Conservation (phyloP, 2,329 filamentous ascomycete genomes). For the Nothophaeocryptopus gaeumannii region DNA sequence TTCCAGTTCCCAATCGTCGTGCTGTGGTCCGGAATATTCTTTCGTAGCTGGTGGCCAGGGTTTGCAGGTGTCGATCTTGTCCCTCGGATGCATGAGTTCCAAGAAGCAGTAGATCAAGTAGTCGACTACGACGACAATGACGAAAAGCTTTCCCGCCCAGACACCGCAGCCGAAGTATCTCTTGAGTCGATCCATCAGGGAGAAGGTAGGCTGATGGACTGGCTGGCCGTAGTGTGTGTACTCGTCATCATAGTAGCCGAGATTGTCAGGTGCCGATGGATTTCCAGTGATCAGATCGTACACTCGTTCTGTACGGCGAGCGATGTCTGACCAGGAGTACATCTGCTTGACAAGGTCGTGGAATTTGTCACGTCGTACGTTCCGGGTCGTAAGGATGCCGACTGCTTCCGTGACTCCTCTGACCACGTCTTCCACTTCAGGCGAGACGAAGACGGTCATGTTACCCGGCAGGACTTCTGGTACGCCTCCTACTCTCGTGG, state of each 20-base stretch:
- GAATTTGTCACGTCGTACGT: slow-evolving; percentile 83
- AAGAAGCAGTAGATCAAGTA: slow-evolving; percentile 86
- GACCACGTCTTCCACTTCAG: slow-evolving; percentile 93
- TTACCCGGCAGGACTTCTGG: slow-evolving; percentile 92
- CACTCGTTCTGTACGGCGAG: slow-evolving; percentile 86
- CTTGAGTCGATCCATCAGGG: slow-evolving; percentile 90
- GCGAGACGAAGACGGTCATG: slow-evolving; percentile 97
- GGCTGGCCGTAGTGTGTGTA: slow-evolving; percentile 56
- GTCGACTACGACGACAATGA: slow-evolving; percentile 88
- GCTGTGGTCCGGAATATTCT: too few species aligned
- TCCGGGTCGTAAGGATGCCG: slow-evolving; percentile 68
- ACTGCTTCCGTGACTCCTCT: slow-evolving; percentile 87
- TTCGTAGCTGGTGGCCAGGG: slow-evolving; percentile 66
- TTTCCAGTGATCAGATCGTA: slow-evolving; percentile 89
- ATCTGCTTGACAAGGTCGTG: slow-evolving; percentile 97
- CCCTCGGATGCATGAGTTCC: slow-evolving; percentile 81
- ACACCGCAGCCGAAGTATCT: slow-evolving; percentile 97
- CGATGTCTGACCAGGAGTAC: slow-evolving; percentile 98
- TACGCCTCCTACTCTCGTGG: slow-evolving; percentile 92
- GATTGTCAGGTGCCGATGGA: slow-evolving; percentile 62
- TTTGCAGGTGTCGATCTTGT: slow-evolving; percentile 81
- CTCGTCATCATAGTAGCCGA: slow-evolving; percentile 82
- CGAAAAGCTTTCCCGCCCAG: slow-evolving; percentile 97
- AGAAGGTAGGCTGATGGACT: slow-evolving; percentile 65
- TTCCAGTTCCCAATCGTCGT: not conserved